Conservation (phyloP, 495 filamentous ascomycete species). For the Hypoxylon fragiforme region DNA sequence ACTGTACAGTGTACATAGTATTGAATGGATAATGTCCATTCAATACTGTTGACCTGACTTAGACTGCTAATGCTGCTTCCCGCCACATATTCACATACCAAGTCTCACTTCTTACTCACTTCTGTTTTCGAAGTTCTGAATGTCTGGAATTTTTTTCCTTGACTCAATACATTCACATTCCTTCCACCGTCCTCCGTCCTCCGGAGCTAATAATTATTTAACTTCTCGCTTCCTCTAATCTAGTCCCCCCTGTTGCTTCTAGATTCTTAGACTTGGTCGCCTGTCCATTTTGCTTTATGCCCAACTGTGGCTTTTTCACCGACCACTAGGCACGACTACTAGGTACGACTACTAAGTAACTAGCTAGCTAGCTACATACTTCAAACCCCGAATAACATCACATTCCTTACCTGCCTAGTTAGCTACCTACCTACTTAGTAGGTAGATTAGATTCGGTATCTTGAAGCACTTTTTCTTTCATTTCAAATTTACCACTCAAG, state of each 20-base stretch:
- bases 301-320: constrained; percentile 1
- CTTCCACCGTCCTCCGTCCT: no score
- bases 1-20: no score
- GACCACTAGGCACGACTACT: no score
- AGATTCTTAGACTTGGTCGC: no score
- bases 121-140: constrained; percentile 10
- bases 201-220: not conserved
- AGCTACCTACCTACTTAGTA: no score
- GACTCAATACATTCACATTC: constrained; percentile 24
- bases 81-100: constrained; percentile 26
- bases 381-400: constrained; percentile 2
- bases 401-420: no score
- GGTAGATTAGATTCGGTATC: no score
- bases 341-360: no score
- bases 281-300: not conserved
- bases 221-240: not conserved
- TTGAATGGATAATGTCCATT: not conserved
- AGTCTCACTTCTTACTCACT: constrained; percentile 2
- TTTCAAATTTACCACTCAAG: not conserved
- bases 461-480: not conserved
- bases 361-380: no score
- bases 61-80: constrained; percentile 26
- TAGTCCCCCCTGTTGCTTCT: not conserved
- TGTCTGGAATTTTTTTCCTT: constrained; percentile 3
- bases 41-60: constrained; percentile 11